These are phyloP conservation scores for Anisodus tanguticus DNA, from an alignment of 257 asterid species.

Conservation along the genomic window DNA sequence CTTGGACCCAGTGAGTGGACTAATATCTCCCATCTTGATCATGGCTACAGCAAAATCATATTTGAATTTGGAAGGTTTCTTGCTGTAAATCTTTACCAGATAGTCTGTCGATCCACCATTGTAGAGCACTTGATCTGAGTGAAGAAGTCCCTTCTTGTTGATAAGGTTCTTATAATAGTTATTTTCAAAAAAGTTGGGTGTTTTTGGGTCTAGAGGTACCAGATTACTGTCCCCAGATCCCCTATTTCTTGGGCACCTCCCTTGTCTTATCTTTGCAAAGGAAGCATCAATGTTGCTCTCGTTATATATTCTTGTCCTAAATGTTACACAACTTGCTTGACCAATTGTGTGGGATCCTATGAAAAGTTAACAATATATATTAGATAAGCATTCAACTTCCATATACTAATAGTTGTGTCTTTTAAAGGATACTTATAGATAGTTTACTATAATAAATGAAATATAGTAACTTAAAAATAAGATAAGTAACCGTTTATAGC, in stretches of 20 bases:
- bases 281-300: constrained; percentile 49
- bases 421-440: too few species aligned
- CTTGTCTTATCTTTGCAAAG: constrained; percentile 43
- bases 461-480: too few species aligned
- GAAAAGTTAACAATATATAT: not conserved
- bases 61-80: constrained; percentile 33
- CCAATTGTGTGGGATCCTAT: constrained; percentile 67
- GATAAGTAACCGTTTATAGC: too few species aligned
- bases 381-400: not conserved
- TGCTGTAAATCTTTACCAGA: constrained; percentile 42
- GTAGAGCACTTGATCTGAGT: constrained; percentile 47
- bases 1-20: constrained; percentile 47
- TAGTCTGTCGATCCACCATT: constrained; percentile 39
- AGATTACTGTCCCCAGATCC: constrained; percentile 52
- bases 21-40: constrained; percentile 55
- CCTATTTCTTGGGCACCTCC: constrained; percentile 40
- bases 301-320: constrained; percentile 47
- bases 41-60: constrained; percentile 49
- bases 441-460: too few species aligned
- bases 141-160: constrained; percentile 43
- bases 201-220: constrained; percentile 45
- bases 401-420: too few species aligned
- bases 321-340: constrained; percentile 48
- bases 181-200: constrained; percentile 42
- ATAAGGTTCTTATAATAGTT: constrained; percentile 42